Percentiles rank a stretch among this genome's conserved stretches.
phyloP scores from a whole-genome alignment of 129 eudicot genomes.

The Flaveria trinervia region DNA sequence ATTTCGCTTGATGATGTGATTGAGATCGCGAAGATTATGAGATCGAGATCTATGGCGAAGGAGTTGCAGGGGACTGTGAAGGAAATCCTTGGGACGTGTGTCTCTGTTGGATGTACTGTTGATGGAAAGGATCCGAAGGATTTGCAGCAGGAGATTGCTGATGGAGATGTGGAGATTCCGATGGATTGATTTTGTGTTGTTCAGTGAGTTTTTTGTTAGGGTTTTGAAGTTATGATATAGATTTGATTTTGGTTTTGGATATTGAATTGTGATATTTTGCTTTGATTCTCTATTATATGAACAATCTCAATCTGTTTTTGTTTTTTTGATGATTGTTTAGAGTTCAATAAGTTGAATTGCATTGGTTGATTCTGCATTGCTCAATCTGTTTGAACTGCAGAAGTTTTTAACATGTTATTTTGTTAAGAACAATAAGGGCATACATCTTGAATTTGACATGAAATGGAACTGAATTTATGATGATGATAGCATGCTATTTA shows the following conservation, averaged over 20 bases:
- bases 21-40: constrained; percentile 71
- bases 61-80: constrained; percentile 69
- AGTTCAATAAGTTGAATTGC: too few species aligned
- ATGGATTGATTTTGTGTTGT: constrained; percentile 34
- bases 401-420: too few species aligned
- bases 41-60: constrained; percentile 74
- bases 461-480: too few species aligned
- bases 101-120: constrained; percentile 69
- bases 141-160: constrained; percentile 66
- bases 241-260: background rate
- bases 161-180: constrained; percentile 69
- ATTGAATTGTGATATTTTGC: background rate
- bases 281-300: too few species aligned
- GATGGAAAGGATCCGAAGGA: constrained; percentile 76
- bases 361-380: too few species aligned
- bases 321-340: too few species aligned
- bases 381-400: too few species aligned
- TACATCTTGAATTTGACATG: too few species aligned
- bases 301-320: too few species aligned
- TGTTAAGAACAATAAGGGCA: too few species aligned
- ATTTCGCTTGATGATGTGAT: constrained; percentile 67
- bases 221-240: constrained; percentile 9
- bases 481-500: too few species aligned
- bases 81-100: constrained; percentile 79
- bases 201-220: constrained; percentile 20